Percentiles rank a stretch among this genome's conserved stretches.
Conservation (phyloP, 148 eudicot species). For the Rhododendron ferrugineum region DNA sequence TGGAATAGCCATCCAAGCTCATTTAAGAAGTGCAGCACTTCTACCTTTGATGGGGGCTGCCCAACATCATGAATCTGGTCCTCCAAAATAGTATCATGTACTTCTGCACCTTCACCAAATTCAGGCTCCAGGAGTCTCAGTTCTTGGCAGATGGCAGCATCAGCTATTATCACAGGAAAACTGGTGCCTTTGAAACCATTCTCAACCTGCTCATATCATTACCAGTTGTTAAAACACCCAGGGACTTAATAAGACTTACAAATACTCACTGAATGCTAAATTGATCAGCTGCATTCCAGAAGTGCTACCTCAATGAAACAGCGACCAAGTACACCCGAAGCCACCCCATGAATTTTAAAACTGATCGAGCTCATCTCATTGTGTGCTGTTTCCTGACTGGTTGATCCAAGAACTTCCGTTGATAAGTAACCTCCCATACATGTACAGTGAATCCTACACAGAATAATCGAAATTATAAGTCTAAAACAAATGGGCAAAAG, state of each 20-base stretch:
- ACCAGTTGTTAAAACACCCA: constrained; percentile 8
- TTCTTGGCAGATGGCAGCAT: constrained; percentile 62
- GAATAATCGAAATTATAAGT: background rate
- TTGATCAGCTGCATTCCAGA: constrained; percentile 6
- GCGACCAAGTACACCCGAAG: constrained; percentile 46
- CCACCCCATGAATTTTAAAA: constrained; percentile 35
- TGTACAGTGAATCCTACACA: constrained; percentile 36
- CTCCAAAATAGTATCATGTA: constrained; percentile 7
- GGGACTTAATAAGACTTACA: background rate
- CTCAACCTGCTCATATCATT: constrained; percentile 56
- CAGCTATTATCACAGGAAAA: constrained; percentile 74
- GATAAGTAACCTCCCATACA: constrained; percentile 16
- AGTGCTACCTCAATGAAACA: constrained; percentile 70
- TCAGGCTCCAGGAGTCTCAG: constrained; percentile 62
- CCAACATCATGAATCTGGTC: constrained; percentile 10
- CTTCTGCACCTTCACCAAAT: constrained; percentile 29
- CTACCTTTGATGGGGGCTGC: constrained; percentile 24
- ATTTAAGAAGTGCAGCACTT: constrained; percentile 41
- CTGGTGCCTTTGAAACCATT: constrained; percentile 59
- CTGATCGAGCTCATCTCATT: constrained; percentile 43
- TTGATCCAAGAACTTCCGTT: constrained; percentile 16
- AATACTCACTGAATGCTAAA: background rate
- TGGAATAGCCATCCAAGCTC: constrained; percentile 59
- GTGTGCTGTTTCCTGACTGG: constrained; percentile 25
- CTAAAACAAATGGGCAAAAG: background rate